Conservation (phyloP, 306 rosid genomes). For the Prunus davidiana region DNA sequence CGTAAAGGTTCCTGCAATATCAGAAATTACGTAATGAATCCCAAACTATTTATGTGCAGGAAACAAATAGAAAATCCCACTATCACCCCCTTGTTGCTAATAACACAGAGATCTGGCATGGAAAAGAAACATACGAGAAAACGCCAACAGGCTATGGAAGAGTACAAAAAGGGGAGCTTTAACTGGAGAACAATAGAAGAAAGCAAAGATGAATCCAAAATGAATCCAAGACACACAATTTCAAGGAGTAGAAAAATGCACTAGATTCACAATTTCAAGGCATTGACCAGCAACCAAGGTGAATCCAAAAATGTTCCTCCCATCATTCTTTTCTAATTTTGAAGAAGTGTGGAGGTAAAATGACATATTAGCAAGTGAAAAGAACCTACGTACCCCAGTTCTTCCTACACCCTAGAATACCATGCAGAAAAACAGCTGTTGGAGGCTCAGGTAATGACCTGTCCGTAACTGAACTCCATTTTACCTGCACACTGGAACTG, state of each 20-base stretch:
- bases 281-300: not conserved
- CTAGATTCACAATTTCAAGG: not conserved
- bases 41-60: conserved; percentile 16
- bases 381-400: conserved; percentile 73
- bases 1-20: conserved; percentile 79
- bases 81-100: not conserved
- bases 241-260: not conserved
- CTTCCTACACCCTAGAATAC: conserved; percentile 87
- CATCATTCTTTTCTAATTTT: not conserved
- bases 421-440: conserved; percentile 92
- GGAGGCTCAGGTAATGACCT: conserved; percentile 69
- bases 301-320: not conserved
- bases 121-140: not conserved
- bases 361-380: not conserved
- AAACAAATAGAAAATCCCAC: not conserved
- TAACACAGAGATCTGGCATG: not conserved
- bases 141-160: not conserved
- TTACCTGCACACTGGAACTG: conserved; percentile 50
- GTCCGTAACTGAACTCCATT: conserved; percentile 79
- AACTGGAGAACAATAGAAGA: not conserved
- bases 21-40: conserved; percentile 10
- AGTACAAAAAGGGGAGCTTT: not conserved
- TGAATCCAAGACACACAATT: not conserved
- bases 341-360: not conserved
- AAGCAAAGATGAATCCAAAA: not conserved